phyloP scores from a whole-genome alignment of 1,284 basidiomycete species.

The Mrakiaceae sp. region DNA sequence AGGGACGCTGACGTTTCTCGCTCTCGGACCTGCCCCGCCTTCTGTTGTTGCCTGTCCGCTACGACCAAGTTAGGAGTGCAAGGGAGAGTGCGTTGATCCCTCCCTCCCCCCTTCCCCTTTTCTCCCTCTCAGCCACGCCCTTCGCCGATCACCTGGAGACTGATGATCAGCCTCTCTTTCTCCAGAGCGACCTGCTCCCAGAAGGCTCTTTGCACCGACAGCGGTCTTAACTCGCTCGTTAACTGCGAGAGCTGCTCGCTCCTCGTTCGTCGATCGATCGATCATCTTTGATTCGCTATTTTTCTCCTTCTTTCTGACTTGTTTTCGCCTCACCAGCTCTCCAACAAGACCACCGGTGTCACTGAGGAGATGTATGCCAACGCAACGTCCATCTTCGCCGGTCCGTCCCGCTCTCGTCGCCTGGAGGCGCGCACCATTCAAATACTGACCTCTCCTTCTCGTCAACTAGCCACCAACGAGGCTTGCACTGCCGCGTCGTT shows the following conservation, averaged over 20 bases:
- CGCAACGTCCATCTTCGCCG: background rate
- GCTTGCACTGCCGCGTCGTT: no score
- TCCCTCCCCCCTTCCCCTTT: no score
- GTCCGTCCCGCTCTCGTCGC: background rate
- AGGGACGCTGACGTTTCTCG: no score
- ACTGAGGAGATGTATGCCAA: background rate
- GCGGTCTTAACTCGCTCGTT: background rate
- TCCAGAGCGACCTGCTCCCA: background rate
- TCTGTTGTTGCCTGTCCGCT: no score
- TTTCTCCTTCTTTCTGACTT: background rate
- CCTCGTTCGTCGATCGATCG: background rate
- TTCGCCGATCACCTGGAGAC: no score
- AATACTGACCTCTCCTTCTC: no score
- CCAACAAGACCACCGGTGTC: background rate
- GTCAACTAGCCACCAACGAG: no score
- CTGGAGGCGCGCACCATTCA: background rate
- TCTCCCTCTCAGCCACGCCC: no score
- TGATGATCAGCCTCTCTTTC: background rate
- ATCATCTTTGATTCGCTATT: background rate
- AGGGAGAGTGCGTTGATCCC: no score
- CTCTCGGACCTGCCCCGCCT: no score
- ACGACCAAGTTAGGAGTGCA: no score
- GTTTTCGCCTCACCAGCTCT: background rate
- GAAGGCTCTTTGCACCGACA: background rate
- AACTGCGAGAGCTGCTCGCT: slow-evolving; percentile 1